phyloP scores from a whole-genome alignment of 768 basidiomycete species.

The Thelephora ganbajun region DNA sequence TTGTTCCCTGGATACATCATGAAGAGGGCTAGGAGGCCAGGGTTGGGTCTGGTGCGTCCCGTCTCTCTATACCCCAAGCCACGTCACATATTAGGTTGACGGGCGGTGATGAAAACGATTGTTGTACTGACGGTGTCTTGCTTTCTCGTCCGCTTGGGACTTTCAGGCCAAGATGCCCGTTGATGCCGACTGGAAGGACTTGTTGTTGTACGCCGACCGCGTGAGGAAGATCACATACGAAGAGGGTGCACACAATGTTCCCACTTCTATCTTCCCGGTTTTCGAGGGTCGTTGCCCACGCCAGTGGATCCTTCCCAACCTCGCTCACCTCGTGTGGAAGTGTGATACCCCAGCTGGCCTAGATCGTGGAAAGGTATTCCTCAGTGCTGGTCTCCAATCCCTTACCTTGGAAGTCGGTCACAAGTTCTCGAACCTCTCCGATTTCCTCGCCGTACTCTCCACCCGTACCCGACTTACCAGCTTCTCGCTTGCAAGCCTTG shows the following conservation, averaged over 20 bases:
- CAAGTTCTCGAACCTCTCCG: slow-evolving; percentile 39
- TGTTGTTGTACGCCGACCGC: slow-evolving; percentile 53
- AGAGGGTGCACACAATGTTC: slow-evolving; percentile 49
- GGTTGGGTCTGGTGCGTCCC: slow-evolving; percentile 56
- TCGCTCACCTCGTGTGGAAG: slow-evolving; percentile 60
- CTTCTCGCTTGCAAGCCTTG: slow-evolving; percentile 59
- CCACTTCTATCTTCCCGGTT: slow-evolving; percentile 50
- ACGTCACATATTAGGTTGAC: background rate
- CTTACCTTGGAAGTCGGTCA: slow-evolving; percentile 51
- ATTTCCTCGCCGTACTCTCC: slow-evolving; percentile 52
- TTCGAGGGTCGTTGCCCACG: slow-evolving; percentile 51
- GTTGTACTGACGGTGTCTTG: background rate
- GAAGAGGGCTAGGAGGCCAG: slow-evolving; percentile 59
- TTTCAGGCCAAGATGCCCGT: slow-evolving; percentile 43
- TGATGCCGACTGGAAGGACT: slow-evolving; percentile 53
- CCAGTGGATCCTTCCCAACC: slow-evolving; percentile 52
- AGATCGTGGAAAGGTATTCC: slow-evolving; percentile 49
- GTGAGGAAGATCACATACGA: slow-evolving; percentile 58
- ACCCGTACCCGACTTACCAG: slow-evolving; percentile 47
- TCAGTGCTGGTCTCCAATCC: slow-evolving; percentile 45
- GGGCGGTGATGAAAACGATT: too few species aligned
- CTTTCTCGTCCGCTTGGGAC: background rate
- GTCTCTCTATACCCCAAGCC: background rate
- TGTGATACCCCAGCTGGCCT: slow-evolving; percentile 53
- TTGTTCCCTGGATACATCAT: slow-evolving; percentile 55